Percentiles rank a stretch among this genome's conserved stretches.
phyloP scores from a whole-genome alignment of 2,329 filamentous ascomycete genomes.

The Arthrobotrys sphaeroides region DNA sequence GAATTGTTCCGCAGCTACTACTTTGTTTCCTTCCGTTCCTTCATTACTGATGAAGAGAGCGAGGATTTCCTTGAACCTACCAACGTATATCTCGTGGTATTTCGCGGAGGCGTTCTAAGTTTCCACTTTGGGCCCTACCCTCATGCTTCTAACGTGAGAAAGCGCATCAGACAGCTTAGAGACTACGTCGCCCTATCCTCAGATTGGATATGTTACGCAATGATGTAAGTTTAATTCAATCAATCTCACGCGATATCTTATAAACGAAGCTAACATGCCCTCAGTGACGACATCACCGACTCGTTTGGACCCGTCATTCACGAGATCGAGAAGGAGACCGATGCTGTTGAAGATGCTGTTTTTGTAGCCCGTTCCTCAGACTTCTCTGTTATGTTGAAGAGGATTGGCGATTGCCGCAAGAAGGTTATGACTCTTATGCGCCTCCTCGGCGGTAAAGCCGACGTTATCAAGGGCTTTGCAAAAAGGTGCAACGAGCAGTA shows the following conservation, averaged over 20 bases:
- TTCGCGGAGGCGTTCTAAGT: conserved; percentile 91
- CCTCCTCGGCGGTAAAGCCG: conserved; percentile 93
- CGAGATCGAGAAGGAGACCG: conserved; percentile 92
- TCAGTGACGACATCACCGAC: conserved; percentile 97
- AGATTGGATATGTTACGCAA: conserved; percentile 96
- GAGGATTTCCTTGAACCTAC: conserved; percentile 93
- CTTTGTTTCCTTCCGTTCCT: conserved; percentile 97
- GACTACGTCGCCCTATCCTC: conserved; percentile 93
- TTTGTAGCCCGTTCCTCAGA: conserved; percentile 79
- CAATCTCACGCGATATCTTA: background rate
- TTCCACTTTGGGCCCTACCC: conserved; percentile 98
- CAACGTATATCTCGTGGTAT: conserved; percentile 97
- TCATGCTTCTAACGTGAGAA: conserved; percentile 93
- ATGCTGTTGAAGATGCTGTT: conserved; percentile 94
- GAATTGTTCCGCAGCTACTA: conserved; percentile 98
- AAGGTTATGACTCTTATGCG: conserved; percentile 96
- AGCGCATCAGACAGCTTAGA: conserved; percentile 88
- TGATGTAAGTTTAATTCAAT: conserved; percentile 56
- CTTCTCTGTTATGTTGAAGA: conserved; percentile 87
- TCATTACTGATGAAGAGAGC: conserved; percentile 90
- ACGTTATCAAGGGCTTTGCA: conserved; percentile 98
- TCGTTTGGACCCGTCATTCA: conserved; percentile 93
- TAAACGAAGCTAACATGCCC: conserved; percentile 64
- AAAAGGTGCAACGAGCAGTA: conserved; percentile 98
- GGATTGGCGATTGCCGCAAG: conserved; percentile 93